A percentile compares a stretch with the other conserved stretches of the same genome.
Evolutionary conservation across 345 rosid species (phyloP).

Genomic region (Murraya paniculata): DNA sequence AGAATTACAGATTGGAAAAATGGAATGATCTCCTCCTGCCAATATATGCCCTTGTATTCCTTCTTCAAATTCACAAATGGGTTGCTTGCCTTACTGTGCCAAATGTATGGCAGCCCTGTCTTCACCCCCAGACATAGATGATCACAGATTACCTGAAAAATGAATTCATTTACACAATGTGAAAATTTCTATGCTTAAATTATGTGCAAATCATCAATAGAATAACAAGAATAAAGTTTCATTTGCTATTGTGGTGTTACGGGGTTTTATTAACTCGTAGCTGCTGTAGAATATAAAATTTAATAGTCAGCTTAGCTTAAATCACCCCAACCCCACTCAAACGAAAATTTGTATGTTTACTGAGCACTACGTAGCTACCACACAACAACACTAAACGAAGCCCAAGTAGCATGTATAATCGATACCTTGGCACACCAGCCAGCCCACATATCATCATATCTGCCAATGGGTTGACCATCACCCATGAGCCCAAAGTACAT

Average conservation of each 20-base stretch:
- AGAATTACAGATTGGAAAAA: constrained; percentile 33
- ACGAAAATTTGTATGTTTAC: no score
- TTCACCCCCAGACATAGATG: constrained; percentile 30
- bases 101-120: constrained; percentile 36
- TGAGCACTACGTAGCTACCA: no score
- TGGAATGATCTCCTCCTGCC: constrained; percentile 41
- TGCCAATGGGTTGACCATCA: constrained; percentile 38
- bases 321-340: no score
- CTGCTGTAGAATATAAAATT: no score
- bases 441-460: constrained; percentile 45
- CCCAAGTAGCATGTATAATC: background rate
- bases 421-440: constrained; percentile 41
- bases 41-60: constrained; percentile 38
- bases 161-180: background rate
- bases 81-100: constrained; percentile 36
- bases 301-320: no score
- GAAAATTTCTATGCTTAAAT: background rate
- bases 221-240: no score
- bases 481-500: constrained; percentile 46
- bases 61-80: constrained; percentile 38
- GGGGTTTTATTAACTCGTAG: no score
- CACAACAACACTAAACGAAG: no score
- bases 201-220: background rate
- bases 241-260: no score
- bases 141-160: constrained; percentile 34